These are phyloP conservation scores for Yamadazyma epiphylla DNA, from an alignment of 1,139 yeast species.

Conservation along the genomic window DNA sequence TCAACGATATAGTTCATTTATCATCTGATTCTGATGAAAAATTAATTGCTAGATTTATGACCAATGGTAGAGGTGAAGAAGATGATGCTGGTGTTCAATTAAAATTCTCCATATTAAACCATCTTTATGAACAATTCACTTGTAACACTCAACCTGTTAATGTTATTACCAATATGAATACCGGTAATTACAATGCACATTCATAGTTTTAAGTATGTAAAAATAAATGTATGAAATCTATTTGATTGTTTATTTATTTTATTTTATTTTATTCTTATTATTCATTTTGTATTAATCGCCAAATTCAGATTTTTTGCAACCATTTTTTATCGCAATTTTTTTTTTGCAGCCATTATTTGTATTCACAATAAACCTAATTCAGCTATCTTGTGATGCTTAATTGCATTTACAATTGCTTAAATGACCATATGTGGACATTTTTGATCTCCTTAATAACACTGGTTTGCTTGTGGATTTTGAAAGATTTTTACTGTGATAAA, in stretches of 20 bases:
- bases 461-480: too few relatives aligned
- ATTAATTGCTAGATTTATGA: conserved; percentile 68
- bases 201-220: conserved; percentile 2
- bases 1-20: conserved; percentile 46
- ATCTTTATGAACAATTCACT: conserved; percentile 9
- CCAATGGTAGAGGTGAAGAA: conserved; percentile 59
- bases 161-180: conserved; percentile 11
- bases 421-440: background rate
- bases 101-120: conserved; percentile 45
- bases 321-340: too few relatives aligned
- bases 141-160: conserved; percentile 11
- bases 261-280: too few relatives aligned
- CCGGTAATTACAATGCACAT: conserved; percentile 14
- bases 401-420: too few relatives aligned
- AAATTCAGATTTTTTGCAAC: too few relatives aligned
- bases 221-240: too few relatives aligned
- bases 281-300: too few relatives aligned
- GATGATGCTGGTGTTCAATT: conserved; percentile 69
- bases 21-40: conserved; percentile 45
- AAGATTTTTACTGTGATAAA: too few relatives aligned
- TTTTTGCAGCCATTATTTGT: too few relatives aligned
- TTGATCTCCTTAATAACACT: background rate
- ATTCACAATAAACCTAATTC: too few relatives aligned
- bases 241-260: too few relatives aligned
- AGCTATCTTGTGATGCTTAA: too few relatives aligned